phyloP scores from a whole-genome alignment of 345 rosid genomes.

The Jatropha curcas region DNA sequence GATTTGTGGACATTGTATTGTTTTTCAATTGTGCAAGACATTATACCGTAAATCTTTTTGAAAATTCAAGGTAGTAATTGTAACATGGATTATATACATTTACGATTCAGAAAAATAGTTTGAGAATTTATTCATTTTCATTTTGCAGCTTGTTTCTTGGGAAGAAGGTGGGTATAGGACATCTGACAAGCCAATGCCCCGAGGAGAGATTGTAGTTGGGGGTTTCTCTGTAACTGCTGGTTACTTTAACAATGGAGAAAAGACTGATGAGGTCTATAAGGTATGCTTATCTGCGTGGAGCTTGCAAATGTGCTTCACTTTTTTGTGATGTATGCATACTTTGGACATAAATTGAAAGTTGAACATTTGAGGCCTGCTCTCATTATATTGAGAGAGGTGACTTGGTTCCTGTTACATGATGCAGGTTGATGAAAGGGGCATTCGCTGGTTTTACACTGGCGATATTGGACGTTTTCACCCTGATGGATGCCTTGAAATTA shows the following conservation, averaged over 20 bases:
- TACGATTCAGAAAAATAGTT: background rate
- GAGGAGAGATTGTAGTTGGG: constrained; percentile 89
- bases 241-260: constrained; percentile 73
- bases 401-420: constrained; percentile 9
- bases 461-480: constrained; percentile 83
- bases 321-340: background rate
- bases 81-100: too few relatives aligned
- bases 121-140: constrained; percentile 8
- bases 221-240: constrained; percentile 78
- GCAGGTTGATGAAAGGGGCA: constrained; percentile 82
- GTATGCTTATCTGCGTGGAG: constrained; percentile 30
- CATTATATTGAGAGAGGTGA: background rate
- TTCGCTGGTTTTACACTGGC: constrained; percentile 85
- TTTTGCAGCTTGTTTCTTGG: constrained; percentile 84
- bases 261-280: constrained; percentile 80
- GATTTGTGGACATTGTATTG: background rate
- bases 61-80: background rate
- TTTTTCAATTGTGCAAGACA: background rate
- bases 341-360: background rate
- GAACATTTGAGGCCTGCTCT: background rate
- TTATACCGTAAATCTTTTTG: background rate
- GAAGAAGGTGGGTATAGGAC: constrained; percentile 74
- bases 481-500: constrained; percentile 91
- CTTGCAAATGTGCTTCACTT: background rate
- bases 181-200: constrained; percentile 85